These are phyloP conservation scores for Spizellomyces punctatus DNA, from an alignment of 192 early-diverging fungal species.

Conservation along the genomic window DNA sequence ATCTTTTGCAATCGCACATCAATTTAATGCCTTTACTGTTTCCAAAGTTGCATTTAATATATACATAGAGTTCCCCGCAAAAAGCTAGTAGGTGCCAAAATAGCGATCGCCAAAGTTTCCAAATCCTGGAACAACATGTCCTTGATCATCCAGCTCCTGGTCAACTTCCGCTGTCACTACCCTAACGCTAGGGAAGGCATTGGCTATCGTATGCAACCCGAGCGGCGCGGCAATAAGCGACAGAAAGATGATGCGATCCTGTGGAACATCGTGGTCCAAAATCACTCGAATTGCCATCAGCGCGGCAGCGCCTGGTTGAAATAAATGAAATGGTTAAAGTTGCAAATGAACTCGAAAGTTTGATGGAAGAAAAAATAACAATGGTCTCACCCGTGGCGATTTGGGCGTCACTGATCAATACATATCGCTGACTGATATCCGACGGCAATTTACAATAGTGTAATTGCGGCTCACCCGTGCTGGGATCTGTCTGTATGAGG, in stretches of 20 bases:
- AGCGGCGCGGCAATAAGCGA: slow-evolving; percentile 78
- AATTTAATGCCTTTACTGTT: no score
- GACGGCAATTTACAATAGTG: slow-evolving; percentile 83
- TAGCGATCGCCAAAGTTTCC: slow-evolving; percentile 77
- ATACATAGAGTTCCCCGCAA: not conserved
- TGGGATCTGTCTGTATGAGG: slow-evolving; percentile 80
- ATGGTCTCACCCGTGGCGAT: slow-evolving; percentile 64
- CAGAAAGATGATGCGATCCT: slow-evolving; percentile 76
- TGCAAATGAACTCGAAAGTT: not conserved
- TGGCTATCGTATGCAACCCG: slow-evolving; percentile 75
- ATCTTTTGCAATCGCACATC: no score
- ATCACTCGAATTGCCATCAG: slow-evolving; percentile 95
- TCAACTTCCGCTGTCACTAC: slow-evolving; percentile 85
- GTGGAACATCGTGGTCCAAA: slow-evolving; percentile 83
- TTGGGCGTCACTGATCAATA: slow-evolving; percentile 86
- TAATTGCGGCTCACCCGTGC: slow-evolving; percentile 83
- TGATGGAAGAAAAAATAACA: not conserved
- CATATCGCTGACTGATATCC: slow-evolving; percentile 60
- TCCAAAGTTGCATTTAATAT: not conserved
- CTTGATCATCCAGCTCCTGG: slow-evolving; percentile 59
- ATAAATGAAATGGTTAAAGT: not conserved
- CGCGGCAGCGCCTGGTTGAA: slow-evolving; percentile 76
- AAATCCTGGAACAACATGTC: slow-evolving; percentile 80
- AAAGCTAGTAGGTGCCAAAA: slow-evolving; percentile 22
- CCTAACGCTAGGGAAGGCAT: slow-evolving; percentile 80